Conservation (phyloP, 2,329 filamentous ascomycete species). For the Ceratocystis ficicola region DNA sequence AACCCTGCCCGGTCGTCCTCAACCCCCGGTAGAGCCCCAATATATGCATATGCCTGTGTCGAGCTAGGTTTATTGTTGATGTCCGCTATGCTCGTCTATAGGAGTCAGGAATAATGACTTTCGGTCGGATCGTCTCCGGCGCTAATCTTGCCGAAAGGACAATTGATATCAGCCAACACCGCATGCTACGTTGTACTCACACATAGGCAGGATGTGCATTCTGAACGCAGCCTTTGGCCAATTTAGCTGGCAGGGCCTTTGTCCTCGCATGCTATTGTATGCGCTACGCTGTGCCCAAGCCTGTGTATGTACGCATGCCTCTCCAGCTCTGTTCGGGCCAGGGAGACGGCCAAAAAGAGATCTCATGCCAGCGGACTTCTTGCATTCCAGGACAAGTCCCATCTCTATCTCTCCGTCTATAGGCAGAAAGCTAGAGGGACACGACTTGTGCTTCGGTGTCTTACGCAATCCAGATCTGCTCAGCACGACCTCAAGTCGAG, state of each 20-base stretch:
- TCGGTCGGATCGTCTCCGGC: slow-evolving; percentile 8
- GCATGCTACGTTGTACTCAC: slow-evolving; percentile 1
- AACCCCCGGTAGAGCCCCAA: neutral
- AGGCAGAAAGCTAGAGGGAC: neutral
- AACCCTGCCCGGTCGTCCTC: neutral
- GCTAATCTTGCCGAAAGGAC: slow-evolving; percentile 13
- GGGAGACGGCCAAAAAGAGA: neutral
- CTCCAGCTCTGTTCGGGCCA: neutral
- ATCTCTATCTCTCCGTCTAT: neutral
- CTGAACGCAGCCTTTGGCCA: neutral
- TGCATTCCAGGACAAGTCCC: slow-evolving; percentile 17
- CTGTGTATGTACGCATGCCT: neutral
- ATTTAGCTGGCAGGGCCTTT: too few relatives aligned
- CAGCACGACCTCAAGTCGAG: too few relatives aligned
- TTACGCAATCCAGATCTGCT: too few relatives aligned
- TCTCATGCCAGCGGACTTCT: neutral
- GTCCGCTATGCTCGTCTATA: neutral
- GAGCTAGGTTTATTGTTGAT: neutral
- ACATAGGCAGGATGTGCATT: neutral
- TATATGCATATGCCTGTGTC: neutral
- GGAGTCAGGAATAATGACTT: neutral
- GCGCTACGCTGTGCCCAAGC: too few relatives aligned
- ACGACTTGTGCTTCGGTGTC: neutral
- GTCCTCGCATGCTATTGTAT: too few relatives aligned
- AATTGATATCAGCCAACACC: neutral